Conservation (phyloP, 2,329 filamentous ascomycete species). For the Fusarium devonianum region DNA sequence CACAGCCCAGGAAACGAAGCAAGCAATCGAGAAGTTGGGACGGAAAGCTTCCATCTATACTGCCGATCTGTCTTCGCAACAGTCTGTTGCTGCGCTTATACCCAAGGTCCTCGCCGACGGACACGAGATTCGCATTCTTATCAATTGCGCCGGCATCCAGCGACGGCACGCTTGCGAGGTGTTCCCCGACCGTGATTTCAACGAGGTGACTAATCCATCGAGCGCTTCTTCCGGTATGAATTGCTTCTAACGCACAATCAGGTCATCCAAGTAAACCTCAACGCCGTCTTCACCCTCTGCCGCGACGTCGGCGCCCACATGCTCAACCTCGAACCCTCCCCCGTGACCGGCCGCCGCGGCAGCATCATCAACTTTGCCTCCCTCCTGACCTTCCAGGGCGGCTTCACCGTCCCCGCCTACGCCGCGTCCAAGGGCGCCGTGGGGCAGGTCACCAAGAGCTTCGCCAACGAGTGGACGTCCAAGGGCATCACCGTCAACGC, state of each 20-base stretch:
- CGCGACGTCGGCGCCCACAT: conserved; percentile 83
- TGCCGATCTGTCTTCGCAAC: conserved; percentile 70
- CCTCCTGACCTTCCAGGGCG: conserved; percentile 84
- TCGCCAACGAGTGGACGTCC: conserved; percentile 86
- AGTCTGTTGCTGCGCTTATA: conserved; percentile 66
- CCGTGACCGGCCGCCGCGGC: conserved; percentile 64
- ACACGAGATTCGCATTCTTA: conserved; percentile 74
- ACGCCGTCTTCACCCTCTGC: conserved; percentile 78
- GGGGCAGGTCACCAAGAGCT: conserved; percentile 81
- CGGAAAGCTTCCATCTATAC: conserved; percentile 73
- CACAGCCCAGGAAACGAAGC: conserved; percentile 59
- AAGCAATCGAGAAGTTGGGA: conserved; percentile 68
- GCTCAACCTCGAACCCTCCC: conserved; percentile 62
- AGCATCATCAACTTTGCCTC: conserved; percentile 86
- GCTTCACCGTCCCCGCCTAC: conserved; percentile 87
- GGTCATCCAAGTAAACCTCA: conserved; percentile 88
- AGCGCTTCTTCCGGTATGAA: neutral
- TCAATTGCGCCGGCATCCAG: conserved; percentile 91
- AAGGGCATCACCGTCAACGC: conserved; percentile 85
- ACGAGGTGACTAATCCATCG: conserved; percentile 56
- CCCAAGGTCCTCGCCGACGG: conserved; percentile 68
- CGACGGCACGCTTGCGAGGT: conserved; percentile 75
- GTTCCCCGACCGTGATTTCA: conserved; percentile 81
- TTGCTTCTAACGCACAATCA: conserved; percentile 33
- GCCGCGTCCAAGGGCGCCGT: conserved; percentile 86